These are phyloP conservation scores for Colletotrichum lindemuthianum DNA, from an alignment of 2,329 filamentous ascomycete genomes.

Conservation along the genomic window DNA sequence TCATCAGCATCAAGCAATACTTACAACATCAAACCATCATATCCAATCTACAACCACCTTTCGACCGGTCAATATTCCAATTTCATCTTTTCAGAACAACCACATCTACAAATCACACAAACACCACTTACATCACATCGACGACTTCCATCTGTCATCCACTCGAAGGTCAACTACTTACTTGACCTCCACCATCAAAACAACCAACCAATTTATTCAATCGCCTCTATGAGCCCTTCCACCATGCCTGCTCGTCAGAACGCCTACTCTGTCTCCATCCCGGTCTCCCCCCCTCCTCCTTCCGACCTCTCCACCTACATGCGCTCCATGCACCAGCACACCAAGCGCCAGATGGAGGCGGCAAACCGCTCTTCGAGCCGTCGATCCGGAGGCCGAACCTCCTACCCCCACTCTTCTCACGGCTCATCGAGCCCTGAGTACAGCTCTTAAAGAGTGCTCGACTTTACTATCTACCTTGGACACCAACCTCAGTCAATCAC, in stretches of 20 bases:
- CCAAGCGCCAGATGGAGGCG: slow-evolving; percentile 72
- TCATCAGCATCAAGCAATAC: slow-evolving; percentile 32
- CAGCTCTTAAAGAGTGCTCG: slow-evolving; percentile 8
- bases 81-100: background rate
- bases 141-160: background rate
- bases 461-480: fast-evolving
- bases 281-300: slow-evolving; percentile 50
- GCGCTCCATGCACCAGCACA: slow-evolving; percentile 71
- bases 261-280: slow-evolving; percentile 45
- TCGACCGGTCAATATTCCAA: background rate
- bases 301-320: slow-evolving; percentile 66
- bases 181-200: background rate
- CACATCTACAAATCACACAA: background rate
- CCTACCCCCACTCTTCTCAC: slow-evolving; percentile 41
- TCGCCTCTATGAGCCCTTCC: slow-evolving; percentile 33
- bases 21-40: slow-evolving; percentile 6
- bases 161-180: background rate
- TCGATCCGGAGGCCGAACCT: slow-evolving; percentile 33
- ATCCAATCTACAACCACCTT: background rate
- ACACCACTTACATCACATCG: background rate
- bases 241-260: slow-evolving; percentile 54
- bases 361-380: slow-evolving; percentile 56
- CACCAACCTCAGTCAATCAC: fast-evolving
- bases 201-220: background rate
- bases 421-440: slow-evolving; percentile 37